These are phyloP conservation scores for Xylaria telfairii DNA, from an alignment of 495 filamentous ascomycete genomes.

Conservation along the genomic window DNA sequence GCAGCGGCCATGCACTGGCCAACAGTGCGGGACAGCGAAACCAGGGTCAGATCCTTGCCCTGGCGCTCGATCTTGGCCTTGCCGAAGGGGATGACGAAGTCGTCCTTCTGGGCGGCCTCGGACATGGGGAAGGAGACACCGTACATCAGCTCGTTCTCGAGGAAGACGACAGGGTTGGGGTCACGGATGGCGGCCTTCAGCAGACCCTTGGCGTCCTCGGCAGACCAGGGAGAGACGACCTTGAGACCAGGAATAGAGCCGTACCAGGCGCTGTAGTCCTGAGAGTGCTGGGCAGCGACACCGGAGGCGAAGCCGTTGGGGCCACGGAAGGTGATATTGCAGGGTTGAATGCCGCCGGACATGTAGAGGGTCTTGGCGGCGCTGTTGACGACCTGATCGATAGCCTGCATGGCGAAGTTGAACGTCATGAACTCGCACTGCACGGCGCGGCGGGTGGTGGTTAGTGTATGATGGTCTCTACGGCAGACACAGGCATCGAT, in stretches of 20 bases:
- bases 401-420: slow-evolving; percentile 99
- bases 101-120: slow-evolving; percentile 89
- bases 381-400: slow-evolving; percentile 99
- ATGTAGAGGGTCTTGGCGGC: slow-evolving; percentile 99
- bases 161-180: slow-evolving; percentile 92
- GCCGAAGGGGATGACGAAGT: slow-evolving; percentile 95
- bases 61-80: slow-evolving; percentile 98
- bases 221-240: slow-evolving; percentile 92
- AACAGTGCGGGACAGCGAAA: slow-evolving; percentile 91
- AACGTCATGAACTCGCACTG: slow-evolving; percentile 99
- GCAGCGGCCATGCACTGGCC: slow-evolving; percentile 90
- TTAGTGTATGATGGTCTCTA: background rate
- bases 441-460: slow-evolving; percentile 21
- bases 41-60: slow-evolving; percentile 95
- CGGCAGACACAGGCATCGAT: background rate
- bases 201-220: slow-evolving; percentile 97
- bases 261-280: slow-evolving; percentile 98
- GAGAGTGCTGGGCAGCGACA: slow-evolving; percentile 96
- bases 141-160: slow-evolving; percentile 98
- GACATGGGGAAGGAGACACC: slow-evolving; percentile 94
- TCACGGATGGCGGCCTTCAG: slow-evolving; percentile 98
- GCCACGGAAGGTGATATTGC: slow-evolving; percentile 98
- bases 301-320: slow-evolving; percentile 97
- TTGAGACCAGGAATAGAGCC: slow-evolving; percentile 97
- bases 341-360: slow-evolving; percentile 98